These are phyloP conservation scores for Hanseniaspora valbyensis DNA, from an alignment of 805 yeast genomes.

Conservation along the genomic window DNA sequence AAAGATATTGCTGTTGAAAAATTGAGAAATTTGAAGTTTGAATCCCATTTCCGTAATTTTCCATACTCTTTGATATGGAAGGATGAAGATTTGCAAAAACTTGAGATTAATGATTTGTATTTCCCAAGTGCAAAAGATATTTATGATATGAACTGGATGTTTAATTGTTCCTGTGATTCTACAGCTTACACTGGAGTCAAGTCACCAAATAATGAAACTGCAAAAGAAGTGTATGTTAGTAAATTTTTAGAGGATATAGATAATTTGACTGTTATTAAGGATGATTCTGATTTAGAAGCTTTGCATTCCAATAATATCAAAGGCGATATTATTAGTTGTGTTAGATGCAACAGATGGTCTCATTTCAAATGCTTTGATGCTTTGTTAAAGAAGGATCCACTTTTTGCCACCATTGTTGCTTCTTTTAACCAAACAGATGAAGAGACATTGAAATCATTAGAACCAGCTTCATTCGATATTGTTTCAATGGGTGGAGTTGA, in stretches of 20 bases:
- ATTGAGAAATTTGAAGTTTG: conserved; percentile 2
- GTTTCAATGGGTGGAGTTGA: conserved; percentile 20
- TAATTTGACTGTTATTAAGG: background rate
- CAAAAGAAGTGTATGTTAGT: background rate
- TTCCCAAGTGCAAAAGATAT: conserved; percentile 18
- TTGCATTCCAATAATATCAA: conserved; percentile 2
- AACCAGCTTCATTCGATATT: conserved; percentile 20
- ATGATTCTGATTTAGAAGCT: background rate
- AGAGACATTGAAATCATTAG: conserved; percentile 5
- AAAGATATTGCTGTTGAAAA: background rate
- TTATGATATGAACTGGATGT: conserved; percentile 26
- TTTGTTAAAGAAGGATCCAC: conserved; percentile 11
- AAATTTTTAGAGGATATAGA: background rate
- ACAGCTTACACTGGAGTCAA: conserved; percentile 6
- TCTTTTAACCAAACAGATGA: conserved; percentile 10
- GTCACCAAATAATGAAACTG: conserved; percentile 4
- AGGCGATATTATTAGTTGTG: conserved; percentile 27
- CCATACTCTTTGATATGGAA: conserved; percentile 26
- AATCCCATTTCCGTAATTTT: conserved; percentile 20
- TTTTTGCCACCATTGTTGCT: conserved; percentile 10
- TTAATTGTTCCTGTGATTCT: conserved; percentile 24
- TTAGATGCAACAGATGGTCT: conserved; percentile 27
- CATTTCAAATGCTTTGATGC: background rate
- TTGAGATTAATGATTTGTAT: conserved; percentile 20
- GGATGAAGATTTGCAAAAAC: conserved; percentile 21